phyloP scores from a whole-genome alignment of 1,139 yeast genomes.

The Yamadazyma mexicana region DNA sequence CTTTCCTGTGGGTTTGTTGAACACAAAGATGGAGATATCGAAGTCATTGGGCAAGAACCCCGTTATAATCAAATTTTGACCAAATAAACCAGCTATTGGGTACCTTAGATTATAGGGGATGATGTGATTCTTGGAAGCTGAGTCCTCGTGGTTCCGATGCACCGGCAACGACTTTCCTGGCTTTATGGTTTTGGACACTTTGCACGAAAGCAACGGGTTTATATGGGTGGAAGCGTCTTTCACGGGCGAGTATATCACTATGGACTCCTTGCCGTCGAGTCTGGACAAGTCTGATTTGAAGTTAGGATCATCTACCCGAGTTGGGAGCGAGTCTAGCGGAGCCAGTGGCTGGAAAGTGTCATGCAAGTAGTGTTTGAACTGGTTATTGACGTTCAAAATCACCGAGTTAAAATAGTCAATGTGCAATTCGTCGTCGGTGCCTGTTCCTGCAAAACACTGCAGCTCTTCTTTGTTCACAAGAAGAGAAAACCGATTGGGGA shows the following conservation, averaged over 20 bases:
- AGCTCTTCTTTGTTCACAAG: conserved; percentile 4
- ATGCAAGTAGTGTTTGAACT: conserved; percentile 21
- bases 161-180: conserved; percentile 33
- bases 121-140: conserved; percentile 6
- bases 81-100: conserved; percentile 61
- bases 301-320: not conserved
- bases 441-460: conserved; percentile 18
- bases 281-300: not conserved
- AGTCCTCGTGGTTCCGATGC: conserved; percentile 14
- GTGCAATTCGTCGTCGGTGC: conserved; percentile 16
- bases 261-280: conserved; percentile 22
- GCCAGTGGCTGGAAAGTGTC: conserved; percentile 7
- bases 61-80: conserved; percentile 59
- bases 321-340: not conserved
- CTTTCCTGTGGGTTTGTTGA: conserved; percentile 59
- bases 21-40: conserved; percentile 58
- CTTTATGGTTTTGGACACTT: conserved; percentile 34
- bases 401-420: conserved; percentile 36
- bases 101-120: conserved; percentile 44
- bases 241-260: conserved; percentile 40
- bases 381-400: conserved; percentile 30
- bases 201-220: conserved; percentile 40
- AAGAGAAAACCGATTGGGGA: conserved; percentile 24
- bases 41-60: conserved; percentile 58
- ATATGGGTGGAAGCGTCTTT: conserved; percentile 16